Percentiles rank a stretch among this genome's conserved stretches.
phyloP scores from a whole-genome alignment of 345 rosid genomes.

The Populus tremula region DNA sequence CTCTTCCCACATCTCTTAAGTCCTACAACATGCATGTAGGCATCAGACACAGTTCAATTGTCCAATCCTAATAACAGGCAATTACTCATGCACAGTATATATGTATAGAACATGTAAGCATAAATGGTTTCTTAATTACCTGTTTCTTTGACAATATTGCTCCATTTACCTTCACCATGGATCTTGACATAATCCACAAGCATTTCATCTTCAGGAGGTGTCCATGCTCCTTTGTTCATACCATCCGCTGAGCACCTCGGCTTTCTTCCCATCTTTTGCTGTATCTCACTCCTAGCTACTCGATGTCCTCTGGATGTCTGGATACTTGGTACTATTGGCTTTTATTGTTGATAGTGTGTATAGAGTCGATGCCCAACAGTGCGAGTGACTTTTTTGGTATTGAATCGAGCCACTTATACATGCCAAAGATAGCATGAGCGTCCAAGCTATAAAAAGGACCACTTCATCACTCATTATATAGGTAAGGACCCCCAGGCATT shows the following conservation, averaged over 20 bases:
- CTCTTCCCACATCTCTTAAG: conserved; percentile 39
- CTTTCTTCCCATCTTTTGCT: conserved; percentile 22
- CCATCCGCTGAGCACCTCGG: conserved; percentile 26
- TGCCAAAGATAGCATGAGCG: background rate
- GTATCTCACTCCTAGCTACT: no score
- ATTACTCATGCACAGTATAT: background rate
- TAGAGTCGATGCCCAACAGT: background rate
- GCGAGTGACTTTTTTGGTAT: background rate
- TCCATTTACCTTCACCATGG: conserved; percentile 40
- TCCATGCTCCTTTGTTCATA: conserved; percentile 39
- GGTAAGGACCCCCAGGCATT: background rate
- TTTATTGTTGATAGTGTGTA: background rate
- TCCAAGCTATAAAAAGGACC: background rate
- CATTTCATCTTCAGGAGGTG: conserved; percentile 25
- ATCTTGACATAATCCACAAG: conserved; percentile 26
- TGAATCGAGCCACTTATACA: background rate
- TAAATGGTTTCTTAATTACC: conserved; percentile 4
- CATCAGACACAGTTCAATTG: background rate
- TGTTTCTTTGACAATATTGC: conserved; percentile 20
- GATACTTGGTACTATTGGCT: background rate
- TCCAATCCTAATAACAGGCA: background rate
- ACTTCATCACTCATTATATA: background rate
- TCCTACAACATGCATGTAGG: conserved; percentile 2
- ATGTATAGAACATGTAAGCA: background rate
- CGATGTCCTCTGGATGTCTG: no score